phyloP scores from a whole-genome alignment of 331 rosid genomes.

The Dryas integrifolia region DNA sequence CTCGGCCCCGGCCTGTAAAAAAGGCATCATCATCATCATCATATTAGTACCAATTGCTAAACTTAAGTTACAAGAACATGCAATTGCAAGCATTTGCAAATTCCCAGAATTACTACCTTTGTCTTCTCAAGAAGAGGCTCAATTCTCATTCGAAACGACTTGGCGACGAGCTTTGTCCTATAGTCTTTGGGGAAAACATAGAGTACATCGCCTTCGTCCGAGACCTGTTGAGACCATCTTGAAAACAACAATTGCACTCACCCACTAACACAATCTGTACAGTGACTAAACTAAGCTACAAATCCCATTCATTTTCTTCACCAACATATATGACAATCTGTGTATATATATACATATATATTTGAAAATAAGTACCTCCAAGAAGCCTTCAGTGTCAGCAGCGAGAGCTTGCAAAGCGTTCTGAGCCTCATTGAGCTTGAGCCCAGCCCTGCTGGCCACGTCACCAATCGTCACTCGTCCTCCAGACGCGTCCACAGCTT shows the following conservation, averaged over 20 bases:
- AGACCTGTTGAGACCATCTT: conserved; percentile 78
- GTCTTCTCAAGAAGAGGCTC: conserved; percentile 84
- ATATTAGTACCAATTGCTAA: conserved; percentile 4
- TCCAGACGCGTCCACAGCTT: conserved; percentile 74
- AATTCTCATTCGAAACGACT: conserved; percentile 69
- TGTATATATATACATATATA: not conserved
- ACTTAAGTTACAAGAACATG: conserved; percentile 14
- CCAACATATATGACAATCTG: not conserved
- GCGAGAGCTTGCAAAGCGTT: conserved; percentile 93
- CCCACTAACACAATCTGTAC: conserved; percentile 19
- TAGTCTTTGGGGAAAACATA: conserved; percentile 87
- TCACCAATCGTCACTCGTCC: conserved; percentile 91
- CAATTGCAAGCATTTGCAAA: not conserved
- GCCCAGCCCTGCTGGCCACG: conserved; percentile 83
- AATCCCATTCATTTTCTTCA: conserved; percentile 7
- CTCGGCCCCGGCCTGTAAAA: conserved; percentile 70
- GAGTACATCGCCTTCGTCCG: conserved; percentile 86
- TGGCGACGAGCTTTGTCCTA: conserved; percentile 74
- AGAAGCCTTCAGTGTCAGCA: conserved; percentile 80
- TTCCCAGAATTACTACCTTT: conserved; percentile 52
- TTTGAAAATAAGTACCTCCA: conserved; percentile 58
- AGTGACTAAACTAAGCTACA: not conserved
- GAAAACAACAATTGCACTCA: conserved; percentile 44
- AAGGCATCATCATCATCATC: not conserved
- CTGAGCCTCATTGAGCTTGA: conserved; percentile 77